A percentile compares a stretch with the other conserved stretches of the same genome.
Conservation (phyloP, 495 filamentous ascomycete genomes). For the Neurospora sp. region DNA sequence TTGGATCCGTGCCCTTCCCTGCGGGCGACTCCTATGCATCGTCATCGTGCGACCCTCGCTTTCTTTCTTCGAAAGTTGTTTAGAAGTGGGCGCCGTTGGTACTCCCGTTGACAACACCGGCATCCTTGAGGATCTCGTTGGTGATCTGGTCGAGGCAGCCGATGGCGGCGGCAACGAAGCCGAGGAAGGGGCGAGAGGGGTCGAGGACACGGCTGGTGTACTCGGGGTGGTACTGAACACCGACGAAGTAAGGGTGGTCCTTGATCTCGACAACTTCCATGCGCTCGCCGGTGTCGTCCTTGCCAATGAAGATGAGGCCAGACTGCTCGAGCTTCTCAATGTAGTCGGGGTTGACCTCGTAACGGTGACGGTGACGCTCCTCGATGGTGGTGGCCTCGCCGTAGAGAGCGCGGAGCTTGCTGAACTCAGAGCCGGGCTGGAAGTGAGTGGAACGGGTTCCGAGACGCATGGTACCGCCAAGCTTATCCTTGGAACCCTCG, state of each 20-base stretch:
- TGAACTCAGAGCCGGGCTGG: conserved; percentile 72
- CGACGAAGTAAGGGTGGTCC: conserved; percentile 88
- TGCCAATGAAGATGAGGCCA: conserved; percentile 61
- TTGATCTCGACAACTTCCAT: conserved; percentile 89
- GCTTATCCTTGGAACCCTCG: conserved; percentile 52
- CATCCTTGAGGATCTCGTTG: conserved; percentile 4
- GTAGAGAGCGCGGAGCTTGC: conserved; percentile 66
- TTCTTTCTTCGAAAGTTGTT: neutral
- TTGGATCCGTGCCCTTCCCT: neutral
- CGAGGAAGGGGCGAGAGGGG: conserved; percentile 71
- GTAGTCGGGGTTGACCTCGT: conserved; percentile 64
- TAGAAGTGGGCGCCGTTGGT: neutral
- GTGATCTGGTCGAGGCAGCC: conserved; percentile 46
- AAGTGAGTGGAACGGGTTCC: conserved; percentile 66
- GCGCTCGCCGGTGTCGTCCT: conserved; percentile 71
- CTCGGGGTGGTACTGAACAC: conserved; percentile 17
- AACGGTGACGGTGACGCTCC: conserved; percentile 65
- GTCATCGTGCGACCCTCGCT: neutral
- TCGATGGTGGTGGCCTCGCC: conserved; percentile 43
- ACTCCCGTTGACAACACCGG: neutral
- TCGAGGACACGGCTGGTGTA: conserved; percentile 19
- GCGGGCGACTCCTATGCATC: neutral
- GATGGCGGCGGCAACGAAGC: conserved; percentile 71
- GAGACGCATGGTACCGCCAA: conserved; percentile 91
- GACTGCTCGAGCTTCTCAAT: conserved; percentile 46